Evolutionary conservation across 352 stramenopile species (phyloP), one percentile per base, ranked within the genome.

Genomic region (Phytophthora ramorum): DNA sequence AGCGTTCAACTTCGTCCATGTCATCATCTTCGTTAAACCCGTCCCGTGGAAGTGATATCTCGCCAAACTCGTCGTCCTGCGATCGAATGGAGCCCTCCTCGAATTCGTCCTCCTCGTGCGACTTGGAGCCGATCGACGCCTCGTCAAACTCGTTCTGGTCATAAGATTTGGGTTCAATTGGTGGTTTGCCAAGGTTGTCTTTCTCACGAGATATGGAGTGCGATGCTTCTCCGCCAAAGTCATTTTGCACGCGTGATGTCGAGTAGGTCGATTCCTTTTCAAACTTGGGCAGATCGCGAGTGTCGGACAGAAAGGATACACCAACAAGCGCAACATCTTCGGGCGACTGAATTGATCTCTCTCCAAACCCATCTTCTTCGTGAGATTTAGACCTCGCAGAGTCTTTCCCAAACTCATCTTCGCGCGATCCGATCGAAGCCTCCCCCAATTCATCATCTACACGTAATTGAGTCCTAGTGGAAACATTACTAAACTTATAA

Each of bases 1-100:
- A 46, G 3, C 47, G 41, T 41, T 75, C 70, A 16, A 75, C 63
- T n/a, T 69, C 70, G 51, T 78, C 66, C 56, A 66, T 69, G 30
- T 75, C 71, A 30, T 69, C 66, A 22, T 75, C 66, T 57, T 78
- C 63, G 3, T 41, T 0, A 41, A 41, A 10, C 24, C 24, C 24
- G 35, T 41, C 16, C 35, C 3, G 13, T 19, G 9, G 35, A 41
- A 2, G 35, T 7, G 35, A 41, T 12, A 28, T 28, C 17, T 70
- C 62, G 1, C 55, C 51, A 34, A 58, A 58, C 35, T 58, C 51
- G 12, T 58, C 51, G 12, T 52, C 53, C 5, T 43, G 19, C 4
- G 44, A 52, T 40, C 35, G 17, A 14, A 51, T 46, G 3, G 19
- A 32, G 4, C 7, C 7, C 17, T 63, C 60, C 4, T 44, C 44